Evolutionary conservation across 1,139 yeast species (phyloP), one percentile per base, ranked within the genome.

Genomic region (Kodamaea anthophila): DNA sequence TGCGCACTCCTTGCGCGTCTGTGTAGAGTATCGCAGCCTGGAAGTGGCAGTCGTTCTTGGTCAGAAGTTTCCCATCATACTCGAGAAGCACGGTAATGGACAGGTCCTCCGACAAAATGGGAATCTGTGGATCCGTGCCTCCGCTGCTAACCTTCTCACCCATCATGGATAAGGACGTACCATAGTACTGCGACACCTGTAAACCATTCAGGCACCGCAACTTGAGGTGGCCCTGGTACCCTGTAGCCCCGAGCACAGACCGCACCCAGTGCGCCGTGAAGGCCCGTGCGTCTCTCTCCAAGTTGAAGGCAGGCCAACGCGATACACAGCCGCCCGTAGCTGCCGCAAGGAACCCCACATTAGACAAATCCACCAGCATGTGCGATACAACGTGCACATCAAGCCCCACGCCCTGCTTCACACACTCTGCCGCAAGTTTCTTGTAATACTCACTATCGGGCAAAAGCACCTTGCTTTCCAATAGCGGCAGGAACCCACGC

Each of bases 21-120:
- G 97, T 91, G 51, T 86, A 87, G 32, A 93, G 63, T 25, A 91
- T 44, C 0, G 97, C 97, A 2, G 86, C 83, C 57, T 91, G 99
- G 64, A 88, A 86, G 53, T 86, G 94, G 23, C 87, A 85, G 51
- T 86, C 96, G 22, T 72, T 67, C 36, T 76, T 76, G 3, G 83
- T 65, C 35, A 78, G 74, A 26, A 93, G 65, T 38, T 74, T 77
- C 2, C 87, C 88, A 48, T 87, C 96, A 45, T 85, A 82, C 32
- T 67, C 69, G 44, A 91, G 75, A 31, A 85, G 65, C 3, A 85
- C 77, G 4, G 86, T 81, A 35, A 86, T 56, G 3, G 83, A 68
- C 28, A 84, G 81, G 43, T 83, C 80, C 12, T 70, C 67, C 26
- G 71, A 69, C 13, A 88, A 56, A 5, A 74, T 59, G 1, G 96